A percentile compares a stretch with the other conserved stretches of the same genome.
phyloP scores from a whole-genome alignment of 129 eudicot species.

The Sambucus nigra region DNA sequence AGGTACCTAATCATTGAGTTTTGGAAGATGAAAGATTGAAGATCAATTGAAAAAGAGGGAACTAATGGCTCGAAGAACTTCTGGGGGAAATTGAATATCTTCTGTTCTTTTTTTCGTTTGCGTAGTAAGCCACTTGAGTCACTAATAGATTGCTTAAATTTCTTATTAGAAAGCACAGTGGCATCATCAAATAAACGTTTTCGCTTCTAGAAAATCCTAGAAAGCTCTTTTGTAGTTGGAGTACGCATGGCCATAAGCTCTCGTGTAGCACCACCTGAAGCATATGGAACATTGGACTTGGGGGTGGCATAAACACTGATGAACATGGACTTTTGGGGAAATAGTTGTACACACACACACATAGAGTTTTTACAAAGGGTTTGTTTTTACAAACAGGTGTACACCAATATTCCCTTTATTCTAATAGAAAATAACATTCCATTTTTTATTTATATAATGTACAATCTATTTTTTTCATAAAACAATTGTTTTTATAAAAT shows the following conservation, averaged over 20 bases:
- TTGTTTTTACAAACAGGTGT: no score
- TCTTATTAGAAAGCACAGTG: slow-evolving; percentile 32
- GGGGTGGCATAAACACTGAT: slow-evolving; percentile 36
- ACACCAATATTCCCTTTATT: no score
- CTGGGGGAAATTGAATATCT: slow-evolving; percentile 18
- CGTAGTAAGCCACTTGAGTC: slow-evolving; percentile 40
- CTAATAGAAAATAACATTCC: no score
- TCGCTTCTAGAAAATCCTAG: slow-evolving; percentile 33
- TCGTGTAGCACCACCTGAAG: slow-evolving; percentile 22
- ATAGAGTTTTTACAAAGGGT: no score
- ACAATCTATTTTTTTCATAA: no score
- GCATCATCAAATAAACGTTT: slow-evolving; percentile 27
- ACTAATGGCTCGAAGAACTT: slow-evolving; percentile 43
- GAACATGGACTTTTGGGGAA: slow-evolving; percentile 20
- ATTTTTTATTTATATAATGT: no score
- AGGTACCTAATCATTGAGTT: slow-evolving; percentile 21
- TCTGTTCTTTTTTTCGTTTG: slow-evolving; percentile 30
- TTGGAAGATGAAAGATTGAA: slow-evolving; percentile 10
- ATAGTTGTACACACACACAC: no score
- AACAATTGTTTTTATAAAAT: no score
- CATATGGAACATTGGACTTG: slow-evolving; percentile 33
- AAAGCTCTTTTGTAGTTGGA: slow-evolving; percentile 48
- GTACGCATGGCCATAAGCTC: slow-evolving; percentile 46
- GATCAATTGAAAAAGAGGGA: slow-evolving; percentile 24
- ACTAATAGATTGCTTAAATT: slow-evolving; percentile 32